phyloP scores from a whole-genome alignment of 2,329 filamentous ascomycete species.

The Hirsutella thompsonii region DNA sequence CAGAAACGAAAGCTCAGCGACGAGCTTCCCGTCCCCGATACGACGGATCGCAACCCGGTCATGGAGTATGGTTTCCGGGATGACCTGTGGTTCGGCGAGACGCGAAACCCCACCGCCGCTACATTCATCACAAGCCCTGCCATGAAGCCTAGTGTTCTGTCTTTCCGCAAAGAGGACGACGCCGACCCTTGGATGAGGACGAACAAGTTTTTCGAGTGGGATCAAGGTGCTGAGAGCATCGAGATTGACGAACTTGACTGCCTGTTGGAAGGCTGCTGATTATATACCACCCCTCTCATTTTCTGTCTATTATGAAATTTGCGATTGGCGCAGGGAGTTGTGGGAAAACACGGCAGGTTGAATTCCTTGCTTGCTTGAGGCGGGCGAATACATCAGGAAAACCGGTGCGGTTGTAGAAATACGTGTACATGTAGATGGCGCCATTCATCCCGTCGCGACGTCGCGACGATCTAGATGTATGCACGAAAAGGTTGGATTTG shows the following conservation, averaged over 20 bases:
- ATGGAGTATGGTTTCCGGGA: conserved; percentile 28
- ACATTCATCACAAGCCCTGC: conserved; percentile 41
- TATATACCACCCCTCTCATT: conserved; percentile 2
- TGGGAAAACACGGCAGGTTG: neutral
- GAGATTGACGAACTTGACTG: conserved; percentile 89
- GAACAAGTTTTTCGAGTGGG: conserved; percentile 36
- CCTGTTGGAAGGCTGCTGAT: conserved; percentile 63
- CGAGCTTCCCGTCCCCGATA: conserved; percentile 18
- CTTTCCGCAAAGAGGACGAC: conserved; percentile 23
- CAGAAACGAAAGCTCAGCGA: conserved; percentile 50
- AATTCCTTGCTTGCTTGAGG: neutral
- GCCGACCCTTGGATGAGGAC: conserved; percentile 27
- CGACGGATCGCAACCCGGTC: conserved; percentile 14
- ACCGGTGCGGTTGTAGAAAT: conserved; percentile 13
- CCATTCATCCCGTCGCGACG: conserved; percentile 8
- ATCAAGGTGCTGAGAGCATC: conserved; percentile 72
- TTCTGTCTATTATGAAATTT: conserved; percentile 4
- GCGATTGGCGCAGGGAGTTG: conserved; percentile 10
- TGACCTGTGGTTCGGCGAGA: conserved; percentile 41
- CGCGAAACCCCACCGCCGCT: conserved; percentile 20
- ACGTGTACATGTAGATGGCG: conserved; percentile 17
- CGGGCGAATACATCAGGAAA: neutral
- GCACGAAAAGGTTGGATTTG: conserved; percentile 8
- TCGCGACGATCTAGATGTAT: conserved; percentile 6
- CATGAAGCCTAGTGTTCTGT: conserved; percentile 25